Evolutionary conservation across 495 filamentous ascomycete genomes (phyloP), one percentile per base, ranked within the genome.

Genomic region (Melanomma pulvis-pyrius): DNA sequence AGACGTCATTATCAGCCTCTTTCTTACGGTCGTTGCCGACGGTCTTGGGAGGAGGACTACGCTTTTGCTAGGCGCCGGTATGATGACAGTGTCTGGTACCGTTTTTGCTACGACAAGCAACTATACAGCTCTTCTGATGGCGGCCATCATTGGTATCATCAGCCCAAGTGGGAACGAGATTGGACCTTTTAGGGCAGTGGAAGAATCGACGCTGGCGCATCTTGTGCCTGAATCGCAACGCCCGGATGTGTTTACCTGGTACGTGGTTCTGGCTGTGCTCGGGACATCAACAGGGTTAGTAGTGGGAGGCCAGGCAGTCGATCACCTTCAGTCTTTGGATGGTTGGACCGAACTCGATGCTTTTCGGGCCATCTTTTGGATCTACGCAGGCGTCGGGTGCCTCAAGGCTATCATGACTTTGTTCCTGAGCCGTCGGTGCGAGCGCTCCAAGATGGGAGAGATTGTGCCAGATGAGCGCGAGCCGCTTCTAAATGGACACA

Each of bases 231-330:
- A 85, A 22, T 81, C 82, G 22, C 75, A 78, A 12, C 81, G 91
- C 50, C 82, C 87, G 49, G 90, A 92, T 77, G 84, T 96, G 22
- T 89, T 92, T 70, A 87, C 91, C 8, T 96, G 92, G 92, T 92
- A 94, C 71, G 86, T 85, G 0, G 80, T 93, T 9, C 71, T 88
- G 11, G 90, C 88, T 11, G 83, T 82, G 0, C 78, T 85, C 0
- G 88, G 87, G 0, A 84, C 85, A 0, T 87, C 90, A 0, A 74
- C 84, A 8, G 91, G 92, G 0, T 84, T 86, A 58, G 76, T 90
- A 64, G 71, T 80, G 17, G 86, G 86, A 50, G 92, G 92, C 12
- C 88, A 87, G 83, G 71, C 85, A 2, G 81, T 90, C 11, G 81
- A 83, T 55, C 72, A 78, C 26, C 75, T 90, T 2, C 76, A 82